Percentiles rank a stretch among this genome's conserved stretches.
Evolutionary conservation across 345 rosid genomes (phyloP).

Genomic region (Barbarea vulgaris): DNA sequence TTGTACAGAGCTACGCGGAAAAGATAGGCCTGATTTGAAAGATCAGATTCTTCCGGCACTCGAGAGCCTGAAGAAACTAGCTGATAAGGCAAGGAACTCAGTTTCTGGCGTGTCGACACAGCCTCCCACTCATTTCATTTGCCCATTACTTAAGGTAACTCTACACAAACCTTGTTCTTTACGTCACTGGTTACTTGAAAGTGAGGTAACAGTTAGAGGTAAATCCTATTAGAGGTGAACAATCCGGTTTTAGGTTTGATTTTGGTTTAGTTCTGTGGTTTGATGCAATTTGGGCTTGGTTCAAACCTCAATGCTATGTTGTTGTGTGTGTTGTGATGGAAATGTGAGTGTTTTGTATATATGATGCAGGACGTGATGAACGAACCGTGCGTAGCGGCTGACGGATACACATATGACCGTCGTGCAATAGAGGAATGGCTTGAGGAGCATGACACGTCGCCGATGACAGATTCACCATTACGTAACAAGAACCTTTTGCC

Average conservation of each 20-base stretch:
- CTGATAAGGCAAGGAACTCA: constrained; percentile 47
- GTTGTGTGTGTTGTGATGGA: background rate
- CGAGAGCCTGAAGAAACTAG: constrained; percentile 62
- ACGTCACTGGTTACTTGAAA: background rate
- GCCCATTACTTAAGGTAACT: constrained; percentile 83
- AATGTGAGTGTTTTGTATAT: constrained; percentile 5
- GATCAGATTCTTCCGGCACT: constrained; percentile 70
- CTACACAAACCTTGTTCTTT: background rate
- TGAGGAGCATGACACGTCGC: constrained; percentile 63
- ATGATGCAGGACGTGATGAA: constrained; percentile 70
- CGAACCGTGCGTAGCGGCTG: constrained; percentile 89
- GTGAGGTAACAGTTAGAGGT: constrained; percentile 1
- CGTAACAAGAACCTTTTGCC: constrained; percentile 64
- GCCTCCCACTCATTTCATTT: constrained; percentile 72
- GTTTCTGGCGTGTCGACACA: constrained; percentile 24
- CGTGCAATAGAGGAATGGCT: constrained; percentile 81
- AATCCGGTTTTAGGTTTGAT: background rate
- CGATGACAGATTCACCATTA: constrained; percentile 60
- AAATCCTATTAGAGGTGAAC: background rate
- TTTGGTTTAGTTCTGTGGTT: background rate
- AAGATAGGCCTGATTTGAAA: constrained; percentile 65
- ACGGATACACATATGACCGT: constrained; percentile 83
- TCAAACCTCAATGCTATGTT: background rate
- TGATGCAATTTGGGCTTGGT: background rate
- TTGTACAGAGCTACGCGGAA: constrained; percentile 80